Evolutionary conservation across 163 green algal species (phyloP).

Genomic region (Coccomyxa subellipsoidea): DNA sequence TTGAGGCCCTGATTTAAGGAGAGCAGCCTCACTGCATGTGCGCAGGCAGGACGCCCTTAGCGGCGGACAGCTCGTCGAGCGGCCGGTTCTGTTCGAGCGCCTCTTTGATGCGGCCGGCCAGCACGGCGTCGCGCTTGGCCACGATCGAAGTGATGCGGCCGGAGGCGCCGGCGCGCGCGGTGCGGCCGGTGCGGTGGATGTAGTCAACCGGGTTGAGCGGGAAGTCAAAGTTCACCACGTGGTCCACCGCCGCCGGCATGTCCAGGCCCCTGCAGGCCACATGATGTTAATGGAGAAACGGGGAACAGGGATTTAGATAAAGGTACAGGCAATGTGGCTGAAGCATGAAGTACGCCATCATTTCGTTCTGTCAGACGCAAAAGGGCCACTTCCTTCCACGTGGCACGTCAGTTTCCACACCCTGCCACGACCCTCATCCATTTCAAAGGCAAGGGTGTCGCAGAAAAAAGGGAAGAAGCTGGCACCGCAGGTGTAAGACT

Average conservation of each 20-base stretch:
- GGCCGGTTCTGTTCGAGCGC: conserved; percentile 66
- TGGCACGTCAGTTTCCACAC: no score
- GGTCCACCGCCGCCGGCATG: conserved; percentile 81
- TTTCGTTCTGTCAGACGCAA: no score
- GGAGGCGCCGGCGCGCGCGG: conserved; percentile 68
- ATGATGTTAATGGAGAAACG: no score
- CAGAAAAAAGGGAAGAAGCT: no score
- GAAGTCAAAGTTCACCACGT: conserved; percentile 99
- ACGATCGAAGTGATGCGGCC: conserved; percentile 84
- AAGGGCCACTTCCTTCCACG: no score
- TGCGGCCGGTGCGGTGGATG: conserved; percentile 88
- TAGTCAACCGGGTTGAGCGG: conserved; percentile 89
- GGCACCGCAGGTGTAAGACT: no score
- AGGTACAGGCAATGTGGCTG: no score
- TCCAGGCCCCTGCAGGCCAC: conserved; percentile 75
- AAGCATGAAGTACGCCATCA: no score
- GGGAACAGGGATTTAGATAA: no score
- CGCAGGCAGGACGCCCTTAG: conserved; percentile 33
- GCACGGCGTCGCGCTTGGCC: conserved; percentile 67
- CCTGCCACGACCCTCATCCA: no score
- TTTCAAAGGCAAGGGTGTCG: no score
- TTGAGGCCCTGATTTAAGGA: no score
- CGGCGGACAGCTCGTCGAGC: conserved; percentile 68
- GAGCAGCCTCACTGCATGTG: conserved; percentile 37
- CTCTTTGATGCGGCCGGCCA: conserved; percentile 79